Conservation (phyloP, 768 basidiomycete genomes). For the Mycena albidolilacea region DNA sequence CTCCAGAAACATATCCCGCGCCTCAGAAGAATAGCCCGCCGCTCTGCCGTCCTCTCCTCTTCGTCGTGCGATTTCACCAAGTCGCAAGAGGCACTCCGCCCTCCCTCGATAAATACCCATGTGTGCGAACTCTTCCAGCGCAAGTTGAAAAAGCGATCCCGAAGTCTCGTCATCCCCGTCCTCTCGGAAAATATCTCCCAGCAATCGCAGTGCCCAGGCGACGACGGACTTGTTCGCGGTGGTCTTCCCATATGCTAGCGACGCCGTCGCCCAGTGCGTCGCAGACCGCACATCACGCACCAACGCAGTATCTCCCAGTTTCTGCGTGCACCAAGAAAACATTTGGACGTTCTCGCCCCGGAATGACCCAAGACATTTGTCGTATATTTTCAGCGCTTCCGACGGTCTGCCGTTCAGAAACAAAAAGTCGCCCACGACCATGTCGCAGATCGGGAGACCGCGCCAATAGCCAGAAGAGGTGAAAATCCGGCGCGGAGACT, state of each 20-base stretch:
- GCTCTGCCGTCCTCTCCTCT: background rate
- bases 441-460: slow-evolving; percentile 17
- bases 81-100: background rate
- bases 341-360: background rate
- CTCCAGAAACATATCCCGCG: background rate
- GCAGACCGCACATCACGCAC: background rate
- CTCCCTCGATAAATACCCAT: slow-evolving; percentile 17
- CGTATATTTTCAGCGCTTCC: slow-evolving; percentile 8
- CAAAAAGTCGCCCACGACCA: slow-evolving; percentile 9
- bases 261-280: slow-evolving; percentile 11
- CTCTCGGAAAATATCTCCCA: slow-evolving; percentile 12
- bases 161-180: slow-evolving; percentile 4
- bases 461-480: background rate
- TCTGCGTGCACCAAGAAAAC: background rate
- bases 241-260: slow-evolving; percentile 10
- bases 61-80: background rate
- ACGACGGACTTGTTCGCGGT: background rate
- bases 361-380: background rate
- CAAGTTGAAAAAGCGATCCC: background rate
- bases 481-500: slow-evolving; percentile 14
- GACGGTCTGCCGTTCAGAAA: background rate
- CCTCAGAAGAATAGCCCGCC: background rate
- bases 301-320: slow-evolving; percentile 12
- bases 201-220: slow-evolving; percentile 9
- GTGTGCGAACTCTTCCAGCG: slow-evolving; percentile 14